Conservation (phyloP, 2,329 filamentous ascomycete genomes). For the Cercospora beticola region DNA sequence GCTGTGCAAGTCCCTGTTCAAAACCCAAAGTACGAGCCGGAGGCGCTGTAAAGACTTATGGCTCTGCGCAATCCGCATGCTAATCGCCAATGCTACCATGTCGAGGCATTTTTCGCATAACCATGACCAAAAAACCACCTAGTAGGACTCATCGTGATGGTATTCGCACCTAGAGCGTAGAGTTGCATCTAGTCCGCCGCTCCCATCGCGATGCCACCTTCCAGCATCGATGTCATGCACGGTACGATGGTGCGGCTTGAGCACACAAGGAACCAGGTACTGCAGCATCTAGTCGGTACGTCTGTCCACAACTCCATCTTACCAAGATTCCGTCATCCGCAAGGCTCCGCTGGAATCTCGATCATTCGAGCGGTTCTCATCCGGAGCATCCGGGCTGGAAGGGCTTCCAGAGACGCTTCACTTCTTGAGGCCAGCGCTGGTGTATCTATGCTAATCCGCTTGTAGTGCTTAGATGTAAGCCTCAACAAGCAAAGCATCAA, state of each 20-base stretch:
- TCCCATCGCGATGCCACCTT: neutral
- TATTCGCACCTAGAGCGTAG: neutral
- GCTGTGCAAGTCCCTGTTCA: neutral
- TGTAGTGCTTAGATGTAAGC: neutral
- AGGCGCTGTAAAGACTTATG: neutral
- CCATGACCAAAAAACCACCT: neutral
- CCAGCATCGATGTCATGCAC: neutral
- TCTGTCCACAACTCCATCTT: neutral
- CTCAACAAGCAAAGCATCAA: neutral
- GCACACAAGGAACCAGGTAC: neutral
- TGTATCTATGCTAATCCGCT: neutral
- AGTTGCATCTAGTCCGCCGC: neutral
- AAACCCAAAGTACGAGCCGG: neutral
- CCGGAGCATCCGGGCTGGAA: neutral
- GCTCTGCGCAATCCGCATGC: neutral
- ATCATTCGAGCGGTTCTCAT: neutral
- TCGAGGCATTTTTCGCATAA: neutral
- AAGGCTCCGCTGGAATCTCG: neutral
- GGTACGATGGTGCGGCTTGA: neutral
- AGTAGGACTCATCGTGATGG: neutral
- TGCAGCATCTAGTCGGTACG: neutral
- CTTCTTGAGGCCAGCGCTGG: neutral
- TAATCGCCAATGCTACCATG: neutral
- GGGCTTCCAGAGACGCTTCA: neutral
- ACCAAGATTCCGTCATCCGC: neutral